Evolutionary conservation across 129 eudicot genomes (phyloP).

Genomic region (Daucus carota): DH1_v3.0 NC_030382.2:39178501-39179000

Average conservation of each 20-base stretch:
- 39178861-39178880: neutral
- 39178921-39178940: neutral
- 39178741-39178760: neutral
- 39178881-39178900: neutral
- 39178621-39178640: neutral
- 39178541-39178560: neutral
- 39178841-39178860: neutral
- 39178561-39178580: no score
- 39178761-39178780: neutral
- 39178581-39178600: no score
- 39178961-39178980: neutral
- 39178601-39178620: no score
- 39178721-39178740: neutral
- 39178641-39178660: neutral
- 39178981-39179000: neutral
- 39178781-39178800: neutral
- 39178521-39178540: neutral
- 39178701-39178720: neutral
- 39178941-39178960: neutral
- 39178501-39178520: neutral
- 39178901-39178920: neutral
- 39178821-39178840: neutral
- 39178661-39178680: neutral
- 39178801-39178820: neutral
- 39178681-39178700: neutral